Percentiles rank a stretch among this genome's conserved stretches.
Conservation (phyloP, 768 basidiomycete species). For the Mycena rebaudengoi region DNA sequence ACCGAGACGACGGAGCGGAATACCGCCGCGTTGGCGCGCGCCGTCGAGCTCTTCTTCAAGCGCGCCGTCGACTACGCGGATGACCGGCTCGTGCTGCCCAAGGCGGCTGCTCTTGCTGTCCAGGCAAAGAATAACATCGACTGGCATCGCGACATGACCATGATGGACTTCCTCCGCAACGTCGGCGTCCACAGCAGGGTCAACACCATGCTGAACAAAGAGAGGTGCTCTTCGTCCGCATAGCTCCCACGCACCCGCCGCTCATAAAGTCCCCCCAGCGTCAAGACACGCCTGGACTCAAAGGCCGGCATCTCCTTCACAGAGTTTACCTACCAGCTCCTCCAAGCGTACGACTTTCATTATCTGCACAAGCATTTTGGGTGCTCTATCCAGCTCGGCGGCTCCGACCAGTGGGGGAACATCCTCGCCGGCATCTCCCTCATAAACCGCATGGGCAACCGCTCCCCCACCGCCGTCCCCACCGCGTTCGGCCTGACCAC, state of each 20-base stretch:
- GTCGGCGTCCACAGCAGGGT: slow-evolving; percentile 86
- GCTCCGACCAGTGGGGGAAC: slow-evolving; percentile 99
- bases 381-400: slow-evolving; percentile 92
- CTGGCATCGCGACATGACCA: slow-evolving; percentile 78
- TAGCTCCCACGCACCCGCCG: background rate
- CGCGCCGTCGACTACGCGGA: slow-evolving; percentile 69
- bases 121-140: slow-evolving; percentile 61
- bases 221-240: slow-evolving; percentile 69
- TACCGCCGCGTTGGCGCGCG: slow-evolving; percentile 64
- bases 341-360: slow-evolving; percentile 97
- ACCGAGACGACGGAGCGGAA: slow-evolving; percentile 70
- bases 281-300: slow-evolving; percentile 79
- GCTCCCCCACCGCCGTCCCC: slow-evolving; percentile 12
- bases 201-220: slow-evolving; percentile 88
- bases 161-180: slow-evolving; percentile 85
- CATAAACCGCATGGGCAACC: slow-evolving; percentile 64
- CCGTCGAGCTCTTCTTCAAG: slow-evolving; percentile 77
- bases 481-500: slow-evolving; percentile 87
- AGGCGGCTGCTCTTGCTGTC: slow-evolving; percentile 27
- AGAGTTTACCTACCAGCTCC: slow-evolving; percentile 96
- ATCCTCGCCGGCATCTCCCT: slow-evolving; percentile 94
- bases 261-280: slow-evolving; percentile 53
- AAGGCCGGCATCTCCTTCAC: slow-evolving; percentile 96
- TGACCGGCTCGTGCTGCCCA: slow-evolving; percentile 38
- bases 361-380: slow-evolving; percentile 68